These are phyloP conservation scores for Tetrapisispora phaffii DNA, from an alignment of 805 yeast genomes.

Conservation along the genomic window DNA sequence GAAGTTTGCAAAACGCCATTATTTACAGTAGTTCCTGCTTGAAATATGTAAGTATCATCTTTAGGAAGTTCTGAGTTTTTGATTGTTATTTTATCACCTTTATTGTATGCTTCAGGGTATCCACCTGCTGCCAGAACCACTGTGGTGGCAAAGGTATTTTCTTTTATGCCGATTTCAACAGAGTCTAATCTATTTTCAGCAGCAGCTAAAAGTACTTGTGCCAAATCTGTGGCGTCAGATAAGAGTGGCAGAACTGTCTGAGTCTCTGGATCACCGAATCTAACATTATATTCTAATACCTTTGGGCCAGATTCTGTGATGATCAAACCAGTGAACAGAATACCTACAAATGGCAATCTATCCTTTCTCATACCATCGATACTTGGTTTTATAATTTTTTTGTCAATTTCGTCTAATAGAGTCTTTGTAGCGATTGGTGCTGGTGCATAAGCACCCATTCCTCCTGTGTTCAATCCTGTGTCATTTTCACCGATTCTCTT, in stretches of 20 bases:
- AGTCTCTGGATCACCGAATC: constrained; percentile 99
- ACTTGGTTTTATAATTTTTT: constrained; percentile 76
- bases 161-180: constrained; percentile 46
- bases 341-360: constrained; percentile 91
- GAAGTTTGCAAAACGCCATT: constrained; percentile 63
- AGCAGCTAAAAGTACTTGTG: constrained; percentile 85
- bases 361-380: constrained; percentile 94
- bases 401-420: constrained; percentile 59
- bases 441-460: constrained; percentile 99
- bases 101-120: constrained; percentile 78
- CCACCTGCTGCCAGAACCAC: constrained; percentile 97
- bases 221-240: constrained; percentile 77
- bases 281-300: constrained; percentile 91
- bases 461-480: constrained; percentile 93
- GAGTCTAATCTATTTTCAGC: constrained; percentile 92
- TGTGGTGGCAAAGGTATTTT: constrained; percentile 66
- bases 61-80: constrained; percentile 18
- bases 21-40: constrained; percentile 75
- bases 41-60: constrained; percentile 62
- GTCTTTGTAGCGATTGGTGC: constrained; percentile 87
- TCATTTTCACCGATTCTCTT: constrained; percentile 92
- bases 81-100: constrained; percentile 77
- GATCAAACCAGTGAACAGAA: constrained; percentile 92
- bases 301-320: constrained; percentile 82
- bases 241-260: constrained; percentile 89